These are phyloP conservation scores for Nymphaea colorata DNA, from an alignment of 164 flowering plant genomes.

Conservation along the genomic window DNA sequence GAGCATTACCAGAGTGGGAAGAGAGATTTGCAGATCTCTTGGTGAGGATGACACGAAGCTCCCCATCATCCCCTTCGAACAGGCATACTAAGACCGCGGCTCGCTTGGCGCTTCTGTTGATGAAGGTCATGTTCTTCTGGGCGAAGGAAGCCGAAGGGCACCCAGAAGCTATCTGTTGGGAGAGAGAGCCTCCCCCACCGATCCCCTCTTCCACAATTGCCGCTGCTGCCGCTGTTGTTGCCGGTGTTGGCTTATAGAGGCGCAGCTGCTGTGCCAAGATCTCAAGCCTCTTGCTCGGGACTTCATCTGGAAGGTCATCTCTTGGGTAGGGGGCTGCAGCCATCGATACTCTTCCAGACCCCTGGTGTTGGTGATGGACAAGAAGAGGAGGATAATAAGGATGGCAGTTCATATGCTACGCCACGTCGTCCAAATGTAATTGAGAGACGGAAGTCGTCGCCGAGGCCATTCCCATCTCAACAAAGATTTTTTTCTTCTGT, in stretches of 20 bases:
- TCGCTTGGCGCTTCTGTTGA: conserved; percentile 7
- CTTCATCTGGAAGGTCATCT: conserved; percentile 18
- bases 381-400: not conserved
- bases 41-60: conserved; percentile 46
- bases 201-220: not conserved
- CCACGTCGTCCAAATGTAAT: not conserved
- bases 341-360: conserved; percentile 13
- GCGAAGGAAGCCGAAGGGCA: not conserved
- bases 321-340: conserved; percentile 1
- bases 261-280: conserved; percentile 64
- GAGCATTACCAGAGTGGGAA: conserved; percentile 38
- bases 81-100: conserved; percentile 50
- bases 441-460: no score
- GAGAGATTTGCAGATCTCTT: conserved; percentile 49
- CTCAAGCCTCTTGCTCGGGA: conserved; percentile 24
- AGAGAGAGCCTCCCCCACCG: conserved; percentile 38
- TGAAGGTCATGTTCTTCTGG: not conserved
- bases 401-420: not conserved
- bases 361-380: conserved; percentile 8
- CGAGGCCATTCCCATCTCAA: no score
- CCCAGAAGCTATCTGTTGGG: conserved; percentile 7
- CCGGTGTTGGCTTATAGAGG: conserved; percentile 40
- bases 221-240: conserved; percentile 12
- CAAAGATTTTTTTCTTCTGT: no score
- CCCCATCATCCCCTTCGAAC: conserved; percentile 40